phyloP scores from a whole-genome alignment of 345 rosid genomes.

The sweet orange (Citrus sinensis) region DNA sequence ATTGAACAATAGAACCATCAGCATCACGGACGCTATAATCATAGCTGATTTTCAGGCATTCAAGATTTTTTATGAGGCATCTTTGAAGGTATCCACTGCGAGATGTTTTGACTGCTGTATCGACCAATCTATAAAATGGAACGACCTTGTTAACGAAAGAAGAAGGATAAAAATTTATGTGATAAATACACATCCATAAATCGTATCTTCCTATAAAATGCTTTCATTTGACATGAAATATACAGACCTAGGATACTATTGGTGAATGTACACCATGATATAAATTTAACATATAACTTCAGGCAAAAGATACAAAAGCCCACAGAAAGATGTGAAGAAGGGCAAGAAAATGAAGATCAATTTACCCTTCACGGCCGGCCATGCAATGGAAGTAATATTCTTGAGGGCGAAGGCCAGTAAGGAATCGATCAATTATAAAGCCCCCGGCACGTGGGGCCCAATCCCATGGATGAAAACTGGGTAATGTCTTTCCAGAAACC shows the following conservation, averaged over 20 bases:
- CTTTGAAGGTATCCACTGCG: constrained; percentile 99
- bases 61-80: constrained; percentile 94
- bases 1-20: constrained; percentile 92
- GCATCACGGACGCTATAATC: constrained; percentile 97
- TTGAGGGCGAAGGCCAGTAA: constrained; percentile 99
- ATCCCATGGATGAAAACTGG: constrained; percentile 96
- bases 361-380: constrained; percentile 99
- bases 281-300: not conserved
- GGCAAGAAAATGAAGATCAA: not conserved
- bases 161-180: not conserved
- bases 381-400: constrained; percentile 99
- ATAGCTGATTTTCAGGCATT: constrained; percentile 79
- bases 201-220: not conserved
- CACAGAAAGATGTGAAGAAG: not conserved
- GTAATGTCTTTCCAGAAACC: constrained; percentile 99
- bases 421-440: constrained; percentile 89
- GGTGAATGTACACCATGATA: not conserved
- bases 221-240: not conserved
- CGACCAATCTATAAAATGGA: constrained; percentile 67
- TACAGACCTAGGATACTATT: not conserved
- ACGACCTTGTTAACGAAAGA: constrained; percentile 11
- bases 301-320: not conserved
- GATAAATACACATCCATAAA: not conserved
- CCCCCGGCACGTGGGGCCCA: constrained; percentile 99
- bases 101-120: constrained; percentile 98